These are phyloP conservation scores for Cladosporium austrohemisphaericum DNA, from an alignment of 2,329 filamentous ascomycete genomes.

Conservation along the genomic window DNA sequence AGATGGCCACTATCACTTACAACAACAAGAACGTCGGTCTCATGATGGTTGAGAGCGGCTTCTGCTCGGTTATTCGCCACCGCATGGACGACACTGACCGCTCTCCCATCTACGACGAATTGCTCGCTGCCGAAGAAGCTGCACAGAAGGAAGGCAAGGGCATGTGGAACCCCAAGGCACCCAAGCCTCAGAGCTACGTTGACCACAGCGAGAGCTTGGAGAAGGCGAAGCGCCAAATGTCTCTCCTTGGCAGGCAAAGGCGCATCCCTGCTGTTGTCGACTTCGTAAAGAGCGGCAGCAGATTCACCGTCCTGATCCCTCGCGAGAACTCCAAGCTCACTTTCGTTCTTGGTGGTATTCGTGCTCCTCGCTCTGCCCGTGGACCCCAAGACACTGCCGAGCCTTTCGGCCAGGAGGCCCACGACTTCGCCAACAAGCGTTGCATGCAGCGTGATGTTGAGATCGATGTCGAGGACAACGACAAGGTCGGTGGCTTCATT, in stretches of 20 bases:
- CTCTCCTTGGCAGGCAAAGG: conserved; percentile 82
- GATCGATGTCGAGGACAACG: conserved; percentile 88
- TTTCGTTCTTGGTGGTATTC: conserved; percentile 88
- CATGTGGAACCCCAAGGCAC: conserved; percentile 88
- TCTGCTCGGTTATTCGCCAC: conserved; percentile 90
- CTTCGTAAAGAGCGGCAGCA: conserved; percentile 94
- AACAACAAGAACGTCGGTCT: conserved; percentile 86
- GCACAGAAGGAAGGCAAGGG: conserved; percentile 88
- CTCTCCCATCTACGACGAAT: conserved; percentile 88
- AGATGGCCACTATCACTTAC: conserved; percentile 82
- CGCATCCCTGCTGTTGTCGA: conserved; percentile 91
- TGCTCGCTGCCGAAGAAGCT: conserved; percentile 71
- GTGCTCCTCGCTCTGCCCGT: conserved; percentile 80
- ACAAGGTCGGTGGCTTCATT: conserved; percentile 97
- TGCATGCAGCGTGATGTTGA: conserved; percentile 94
- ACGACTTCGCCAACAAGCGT: conserved; percentile 83
- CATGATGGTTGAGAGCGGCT: conserved; percentile 83
- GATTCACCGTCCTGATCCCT: conserved; percentile 88
- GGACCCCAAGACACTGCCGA: conserved; percentile 77
- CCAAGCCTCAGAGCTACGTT: conserved; percentile 75
- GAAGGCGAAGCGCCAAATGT: conserved; percentile 91
- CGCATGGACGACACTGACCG: conserved; percentile 91
- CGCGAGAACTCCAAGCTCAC: conserved; percentile 93
- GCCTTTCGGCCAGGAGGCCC: conserved; percentile 90
- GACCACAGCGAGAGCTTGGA: conserved; percentile 91